These are phyloP conservation scores for Borovskyia barvae DNA, from an alignment of 208 protist genomes.

Conservation along the genomic window DNA sequence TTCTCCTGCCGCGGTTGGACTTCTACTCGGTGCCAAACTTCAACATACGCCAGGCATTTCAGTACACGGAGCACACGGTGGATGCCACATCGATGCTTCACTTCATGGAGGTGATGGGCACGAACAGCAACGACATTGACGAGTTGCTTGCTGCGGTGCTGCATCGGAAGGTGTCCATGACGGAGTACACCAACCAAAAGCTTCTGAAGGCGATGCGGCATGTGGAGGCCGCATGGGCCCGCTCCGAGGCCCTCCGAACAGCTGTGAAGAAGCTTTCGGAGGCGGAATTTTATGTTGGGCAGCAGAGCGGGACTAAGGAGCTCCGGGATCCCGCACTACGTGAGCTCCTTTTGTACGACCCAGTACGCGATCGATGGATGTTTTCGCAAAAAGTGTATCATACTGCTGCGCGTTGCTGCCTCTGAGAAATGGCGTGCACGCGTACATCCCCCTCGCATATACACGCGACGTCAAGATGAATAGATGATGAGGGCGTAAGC, in stretches of 20 bases:
- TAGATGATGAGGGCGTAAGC: too few relatives aligned
- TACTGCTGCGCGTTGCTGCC: slow-evolving; percentile 51
- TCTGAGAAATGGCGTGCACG: too few relatives aligned
- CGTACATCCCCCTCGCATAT: too few relatives aligned
- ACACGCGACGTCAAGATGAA: too few relatives aligned
- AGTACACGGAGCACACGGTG: slow-evolving; percentile 75
- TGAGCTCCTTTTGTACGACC: slow-evolving; percentile 81
- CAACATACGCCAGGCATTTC: slow-evolving; percentile 51
- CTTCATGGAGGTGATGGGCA: slow-evolving; percentile 77
- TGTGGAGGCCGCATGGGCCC: slow-evolving; percentile 33
- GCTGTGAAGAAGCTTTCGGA: slow-evolving; percentile 57
- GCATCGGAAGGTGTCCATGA: slow-evolving; percentile 45
- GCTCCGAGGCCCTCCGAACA: slow-evolving; percentile 26
- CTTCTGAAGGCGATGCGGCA: slow-evolving; percentile 79
- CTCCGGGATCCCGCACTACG: slow-evolving; percentile 41
- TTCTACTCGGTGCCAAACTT: slow-evolving; percentile 81
- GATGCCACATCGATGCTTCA: slow-evolving; percentile 61
- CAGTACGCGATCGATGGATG: slow-evolving; percentile 69
- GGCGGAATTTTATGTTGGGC: slow-evolving; percentile 49
- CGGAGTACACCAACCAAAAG: slow-evolving; percentile 63
- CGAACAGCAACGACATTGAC: slow-evolving; percentile 79
- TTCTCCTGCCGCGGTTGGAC: slow-evolving; percentile 67
- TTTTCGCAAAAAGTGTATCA: slow-evolving; percentile 70
- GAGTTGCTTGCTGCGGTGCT: slow-evolving; percentile 72
- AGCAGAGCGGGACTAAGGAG: slow-evolving; percentile 43